phyloP scores from a whole-genome alignment of 768 basidiomycete species.

The Hericium rajendrae region DNA sequence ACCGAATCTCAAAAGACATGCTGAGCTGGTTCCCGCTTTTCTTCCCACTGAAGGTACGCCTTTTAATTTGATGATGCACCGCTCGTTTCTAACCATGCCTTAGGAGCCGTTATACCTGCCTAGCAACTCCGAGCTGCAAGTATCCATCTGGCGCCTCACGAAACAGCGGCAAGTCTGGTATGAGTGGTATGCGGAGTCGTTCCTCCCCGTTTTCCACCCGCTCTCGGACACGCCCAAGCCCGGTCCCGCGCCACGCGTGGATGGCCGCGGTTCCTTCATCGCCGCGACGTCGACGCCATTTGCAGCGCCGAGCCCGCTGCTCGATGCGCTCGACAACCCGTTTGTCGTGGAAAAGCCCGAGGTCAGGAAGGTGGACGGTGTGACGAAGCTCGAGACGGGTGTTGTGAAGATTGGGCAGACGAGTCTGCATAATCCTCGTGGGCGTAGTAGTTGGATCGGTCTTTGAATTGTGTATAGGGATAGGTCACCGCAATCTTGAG shows the following conservation, averaged over 20 bases:
- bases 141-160: slow-evolving; percentile 90
- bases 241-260: slow-evolving; percentile 10
- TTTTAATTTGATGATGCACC: no score
- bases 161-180: slow-evolving; percentile 92
- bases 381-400: slow-evolving; percentile 24
- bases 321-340: slow-evolving; percentile 52
- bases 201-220: slow-evolving; percentile 51
- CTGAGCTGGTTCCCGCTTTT: slow-evolving; percentile 98
- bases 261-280: slow-evolving; percentile 14
- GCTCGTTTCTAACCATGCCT: not conserved
- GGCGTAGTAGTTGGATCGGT: slow-evolving; percentile 91
- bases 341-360: slow-evolving; percentile 17
- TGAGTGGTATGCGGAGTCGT: slow-evolving; percentile 96
- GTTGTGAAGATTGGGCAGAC: slow-evolving; percentile 92
- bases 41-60: slow-evolving; percentile 80
- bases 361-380: slow-evolving; percentile 10
- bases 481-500: no score
- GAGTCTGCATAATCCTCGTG: slow-evolving; percentile 82
- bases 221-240: slow-evolving; percentile 24
- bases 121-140: slow-evolving; percentile 82
- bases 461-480: slow-evolving; percentile 28
- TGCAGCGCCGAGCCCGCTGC: slow-evolving; percentile 50
- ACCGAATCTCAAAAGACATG: slow-evolving; percentile 89
- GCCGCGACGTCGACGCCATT: slow-evolving; percentile 18
- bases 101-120: slow-evolving; percentile 94